Percentiles rank a stretch among this genome's conserved stretches.
Conservation (phyloP, 768 basidiomycete genomes). For the Podaxis rugospora region DNA sequence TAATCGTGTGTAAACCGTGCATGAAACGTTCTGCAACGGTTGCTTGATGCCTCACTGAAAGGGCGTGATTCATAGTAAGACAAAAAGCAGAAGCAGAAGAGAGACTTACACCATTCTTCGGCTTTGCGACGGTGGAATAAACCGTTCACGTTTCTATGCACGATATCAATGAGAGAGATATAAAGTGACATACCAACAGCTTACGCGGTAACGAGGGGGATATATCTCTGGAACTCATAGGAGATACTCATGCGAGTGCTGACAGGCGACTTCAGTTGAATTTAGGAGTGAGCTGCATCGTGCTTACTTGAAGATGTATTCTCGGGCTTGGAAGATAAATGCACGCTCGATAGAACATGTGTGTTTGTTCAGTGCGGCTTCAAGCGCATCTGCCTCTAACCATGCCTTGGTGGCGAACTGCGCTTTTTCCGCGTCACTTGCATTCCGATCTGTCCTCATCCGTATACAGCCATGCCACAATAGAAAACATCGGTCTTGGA, state of each 20-base stretch:
- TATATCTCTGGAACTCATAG: constrained; percentile 62
- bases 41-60: constrained; percentile 56
- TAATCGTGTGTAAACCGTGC: constrained; percentile 54
- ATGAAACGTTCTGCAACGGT: constrained; percentile 56
- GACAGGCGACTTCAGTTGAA: constrained; percentile 7
- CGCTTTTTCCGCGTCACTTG: constrained; percentile 47
- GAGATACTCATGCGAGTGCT: constrained; percentile 71
- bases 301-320: constrained; percentile 74
- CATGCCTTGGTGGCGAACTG: constrained; percentile 65
- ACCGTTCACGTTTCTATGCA: constrained; percentile 32
- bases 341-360: constrained; percentile 64
- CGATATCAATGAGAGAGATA: not conserved
- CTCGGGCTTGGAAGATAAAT: constrained; percentile 66
- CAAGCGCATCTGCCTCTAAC: constrained; percentile 66
- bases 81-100: constrained; percentile 4
- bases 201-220: constrained; percentile 56
- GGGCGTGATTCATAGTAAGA: not conserved
- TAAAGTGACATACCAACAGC: constrained; percentile 14
- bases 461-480: constrained; percentile 72
- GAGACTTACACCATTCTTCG: constrained; percentile 61
- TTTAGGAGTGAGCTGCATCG: not conserved
- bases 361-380: constrained; percentile 57
- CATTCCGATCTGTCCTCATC: constrained; percentile 41
- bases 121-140: constrained; percentile 53
- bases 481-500: constrained; percentile 64